Conservation (phyloP, 2,329 filamentous ascomycete species). For the Emmonsiellopsis sp. region DNA sequence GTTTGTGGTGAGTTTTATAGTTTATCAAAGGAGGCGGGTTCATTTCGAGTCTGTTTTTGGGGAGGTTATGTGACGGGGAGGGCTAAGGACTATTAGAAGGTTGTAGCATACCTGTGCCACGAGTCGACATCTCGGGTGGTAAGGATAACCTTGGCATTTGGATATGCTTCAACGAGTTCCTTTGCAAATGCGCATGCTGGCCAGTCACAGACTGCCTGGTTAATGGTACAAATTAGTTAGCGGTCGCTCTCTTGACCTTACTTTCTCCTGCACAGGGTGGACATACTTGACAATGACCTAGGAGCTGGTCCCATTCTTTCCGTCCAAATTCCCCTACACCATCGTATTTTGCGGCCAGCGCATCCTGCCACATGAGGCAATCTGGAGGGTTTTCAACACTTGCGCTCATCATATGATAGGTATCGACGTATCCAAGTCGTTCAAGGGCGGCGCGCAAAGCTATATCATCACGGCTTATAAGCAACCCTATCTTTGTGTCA, state of each 20-base stretch:
- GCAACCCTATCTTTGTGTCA: conserved; percentile 6
- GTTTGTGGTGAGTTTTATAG: conserved; percentile 1
- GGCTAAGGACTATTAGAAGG: no score
- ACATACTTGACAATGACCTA: conserved; percentile 49
- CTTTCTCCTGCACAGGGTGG: background rate
- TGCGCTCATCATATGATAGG: conserved; percentile 66
- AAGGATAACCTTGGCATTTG: conserved; percentile 61
- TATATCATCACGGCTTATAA: conserved; percentile 16
- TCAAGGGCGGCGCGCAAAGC: conserved; percentile 58
- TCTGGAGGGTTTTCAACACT: conserved; percentile 60
- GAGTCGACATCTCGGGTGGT: conserved; percentile 57
- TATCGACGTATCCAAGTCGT: conserved; percentile 57
- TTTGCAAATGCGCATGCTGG: conserved; percentile 58
- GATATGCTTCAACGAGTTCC: conserved; percentile 62
- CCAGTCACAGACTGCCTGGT: conserved; percentile 57
- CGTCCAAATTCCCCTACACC: conserved; percentile 53
- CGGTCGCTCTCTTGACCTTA: background rate
- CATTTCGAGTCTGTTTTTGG: no score
- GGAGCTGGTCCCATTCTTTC: conserved; percentile 59
- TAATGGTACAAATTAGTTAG: background rate
- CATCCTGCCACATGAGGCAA: conserved; percentile 61
- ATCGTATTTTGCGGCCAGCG: conserved; percentile 54
- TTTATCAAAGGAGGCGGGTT: background rate
- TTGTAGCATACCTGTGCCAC: conserved; percentile 42
- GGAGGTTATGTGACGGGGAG: background rate